These are phyloP conservation scores for Citrus maxima DNA, from an alignment of 345 rosid genomes.

Conservation along the genomic window DNA sequence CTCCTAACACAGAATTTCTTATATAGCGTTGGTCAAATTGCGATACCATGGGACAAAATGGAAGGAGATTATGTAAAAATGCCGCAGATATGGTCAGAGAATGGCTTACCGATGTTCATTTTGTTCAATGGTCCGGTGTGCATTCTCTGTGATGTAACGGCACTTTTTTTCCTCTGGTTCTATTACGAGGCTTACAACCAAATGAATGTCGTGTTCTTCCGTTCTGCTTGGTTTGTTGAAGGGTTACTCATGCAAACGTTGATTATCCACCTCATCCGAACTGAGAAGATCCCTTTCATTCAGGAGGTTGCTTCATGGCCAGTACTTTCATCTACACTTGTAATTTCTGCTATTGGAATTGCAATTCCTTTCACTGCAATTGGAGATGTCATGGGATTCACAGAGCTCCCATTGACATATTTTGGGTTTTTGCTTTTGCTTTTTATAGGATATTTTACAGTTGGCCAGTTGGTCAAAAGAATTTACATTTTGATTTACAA, in stretches of 20 bases:
- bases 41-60: slow-evolving; percentile 73
- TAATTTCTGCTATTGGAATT: slow-evolving; percentile 53
- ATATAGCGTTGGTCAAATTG: slow-evolving; percentile 55
- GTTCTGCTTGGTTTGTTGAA: slow-evolving; percentile 59
- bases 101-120: slow-evolving; percentile 50
- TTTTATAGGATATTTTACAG: slow-evolving; percentile 50
- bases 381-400: slow-evolving; percentile 46
- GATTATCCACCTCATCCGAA: slow-evolving; percentile 60
- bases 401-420: slow-evolving; percentile 41
- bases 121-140: slow-evolving; percentile 65
- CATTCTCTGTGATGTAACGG: slow-evolving; percentile 44
- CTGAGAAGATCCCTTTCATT: slow-evolving; percentile 61
- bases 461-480: slow-evolving; percentile 65
- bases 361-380: slow-evolving; percentile 39
- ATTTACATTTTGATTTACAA: slow-evolving; percentile 45
- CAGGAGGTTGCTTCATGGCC: slow-evolving; percentile 66
- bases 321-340: slow-evolving; percentile 45
- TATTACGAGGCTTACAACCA: slow-evolving; percentile 20
- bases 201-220: slow-evolving; percentile 23
- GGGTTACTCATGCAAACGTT: slow-evolving; percentile 68
- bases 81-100: slow-evolving; percentile 49
- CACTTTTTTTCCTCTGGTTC: slow-evolving; percentile 41
- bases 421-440: slow-evolving; percentile 56
- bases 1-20: slow-evolving; percentile 62
- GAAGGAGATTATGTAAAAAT: slow-evolving; percentile 54